Evolutionary conservation across 2,329 filamentous ascomycete genomes (phyloP).

Genomic region (Pezizomycotina sp.): DNA sequence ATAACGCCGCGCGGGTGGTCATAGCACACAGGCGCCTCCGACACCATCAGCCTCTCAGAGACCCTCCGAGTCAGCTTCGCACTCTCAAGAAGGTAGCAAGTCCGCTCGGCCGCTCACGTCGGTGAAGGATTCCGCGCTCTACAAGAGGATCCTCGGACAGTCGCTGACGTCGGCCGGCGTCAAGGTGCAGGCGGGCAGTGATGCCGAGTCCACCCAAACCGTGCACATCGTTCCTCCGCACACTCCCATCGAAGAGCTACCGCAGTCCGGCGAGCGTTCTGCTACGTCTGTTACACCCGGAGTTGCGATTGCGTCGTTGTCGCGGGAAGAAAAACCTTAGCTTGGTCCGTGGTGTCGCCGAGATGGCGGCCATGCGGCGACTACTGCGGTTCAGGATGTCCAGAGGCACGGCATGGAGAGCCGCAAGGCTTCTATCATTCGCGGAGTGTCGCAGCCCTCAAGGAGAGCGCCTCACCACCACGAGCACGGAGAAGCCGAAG

Average conservation of each 20-base stretch:
- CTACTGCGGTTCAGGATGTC: conserved; percentile 43
- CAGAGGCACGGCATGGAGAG: conserved; percentile 14
- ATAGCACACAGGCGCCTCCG: too few species aligned
- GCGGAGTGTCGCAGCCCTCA: too few species aligned
- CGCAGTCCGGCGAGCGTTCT: conserved; percentile 27
- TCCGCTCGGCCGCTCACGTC: conserved; percentile 26
- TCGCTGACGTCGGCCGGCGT: conserved; percentile 61
- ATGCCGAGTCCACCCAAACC: conserved; percentile 23
- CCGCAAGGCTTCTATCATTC: too few species aligned
- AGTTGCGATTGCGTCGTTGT: conserved; percentile 47
- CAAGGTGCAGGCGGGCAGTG: conserved; percentile 35
- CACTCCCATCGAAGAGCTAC: conserved; percentile 10
- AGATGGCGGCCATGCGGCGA: conserved; percentile 77
- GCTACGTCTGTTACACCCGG: conserved; percentile 32
- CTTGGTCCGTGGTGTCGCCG: conserved; percentile 75
- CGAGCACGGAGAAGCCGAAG: conserved; percentile 40
- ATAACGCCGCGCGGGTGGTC: too few species aligned
- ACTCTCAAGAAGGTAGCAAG: conserved; percentile 18
- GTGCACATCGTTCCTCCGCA: conserved; percentile 12
- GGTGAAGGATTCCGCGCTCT: conserved; percentile 72
- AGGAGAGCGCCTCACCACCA: conserved; percentile 6
- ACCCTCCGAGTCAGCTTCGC: conserved; percentile 14
- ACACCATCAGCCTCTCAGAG: conserved; percentile 21
- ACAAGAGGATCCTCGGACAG: conserved; percentile 84
- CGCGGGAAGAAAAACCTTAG: conserved; percentile 63